Conservation (phyloP, 331 rosid genomes). For the Ulmus americana region DNA sequence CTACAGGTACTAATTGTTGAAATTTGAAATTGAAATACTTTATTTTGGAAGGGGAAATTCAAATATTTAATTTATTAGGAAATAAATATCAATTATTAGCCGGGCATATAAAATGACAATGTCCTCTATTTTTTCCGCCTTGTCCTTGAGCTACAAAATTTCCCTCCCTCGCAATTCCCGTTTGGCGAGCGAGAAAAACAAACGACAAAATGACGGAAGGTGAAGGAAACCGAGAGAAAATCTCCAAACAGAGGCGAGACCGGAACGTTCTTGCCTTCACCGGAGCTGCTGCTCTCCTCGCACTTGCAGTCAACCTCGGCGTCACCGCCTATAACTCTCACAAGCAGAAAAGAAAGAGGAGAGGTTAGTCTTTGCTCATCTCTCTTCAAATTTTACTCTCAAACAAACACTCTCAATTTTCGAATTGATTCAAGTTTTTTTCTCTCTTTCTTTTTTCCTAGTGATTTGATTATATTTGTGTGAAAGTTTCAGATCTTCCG, state of each 20-base stretch:
- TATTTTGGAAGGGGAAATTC: too few species aligned
- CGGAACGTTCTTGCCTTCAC: constrained; percentile 45
- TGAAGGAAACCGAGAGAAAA: constrained; percentile 43
- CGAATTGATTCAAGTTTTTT: background rate
- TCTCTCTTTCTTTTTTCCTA: background rate
- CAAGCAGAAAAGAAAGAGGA: constrained; percentile 42
- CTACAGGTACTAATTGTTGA: too few species aligned
- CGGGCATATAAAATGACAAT: constrained; percentile 15
- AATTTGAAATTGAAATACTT: too few species aligned
- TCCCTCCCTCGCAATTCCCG: constrained; percentile 61
- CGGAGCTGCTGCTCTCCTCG: constrained; percentile 77
- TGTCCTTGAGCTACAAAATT: constrained; percentile 33
- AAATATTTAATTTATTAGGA: too few species aligned
- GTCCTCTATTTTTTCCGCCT: constrained; percentile 25
- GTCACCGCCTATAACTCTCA: constrained; percentile 51
- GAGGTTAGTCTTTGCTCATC: constrained; percentile 34
- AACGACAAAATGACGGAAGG: constrained; percentile 51
- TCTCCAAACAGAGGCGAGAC: constrained; percentile 39
- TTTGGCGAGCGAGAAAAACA: constrained; percentile 25
- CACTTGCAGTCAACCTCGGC: constrained; percentile 63
- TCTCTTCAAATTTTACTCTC: background rate
- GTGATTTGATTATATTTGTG: background rate
- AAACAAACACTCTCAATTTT: background rate
- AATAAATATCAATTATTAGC: background rate
- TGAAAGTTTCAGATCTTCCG: constrained; percentile 52